These are phyloP conservation scores for Physcomitrellopsis africana DNA, from an alignment of 225 moss, liverwort and hornwort species.

Conservation along the genomic window DNA sequence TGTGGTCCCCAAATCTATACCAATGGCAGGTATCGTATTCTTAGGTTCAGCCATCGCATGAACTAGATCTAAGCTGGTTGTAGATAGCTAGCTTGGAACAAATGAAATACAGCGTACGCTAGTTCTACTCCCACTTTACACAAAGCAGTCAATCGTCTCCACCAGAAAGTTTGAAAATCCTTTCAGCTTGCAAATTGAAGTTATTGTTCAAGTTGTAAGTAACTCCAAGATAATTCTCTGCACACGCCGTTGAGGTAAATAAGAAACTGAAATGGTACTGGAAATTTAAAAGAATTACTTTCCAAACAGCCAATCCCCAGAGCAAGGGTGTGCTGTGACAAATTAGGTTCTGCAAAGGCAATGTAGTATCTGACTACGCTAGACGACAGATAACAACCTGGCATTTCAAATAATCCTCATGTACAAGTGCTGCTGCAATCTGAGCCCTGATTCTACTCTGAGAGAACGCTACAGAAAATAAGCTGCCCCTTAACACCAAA, in stretches of 20 bases:
- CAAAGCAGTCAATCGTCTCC: neutral
- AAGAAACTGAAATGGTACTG: too few relatives aligned
- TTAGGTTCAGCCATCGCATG: slow-evolving; percentile 35
- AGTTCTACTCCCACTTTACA: slow-evolving; percentile 1
- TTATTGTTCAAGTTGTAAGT: neutral
- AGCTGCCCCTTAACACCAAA: too few relatives aligned
- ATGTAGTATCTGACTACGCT: neutral
- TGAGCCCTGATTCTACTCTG: neutral
- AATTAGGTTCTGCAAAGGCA: neutral
- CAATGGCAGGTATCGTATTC: slow-evolving; percentile 39
- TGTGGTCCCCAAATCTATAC: slow-evolving; percentile 55
- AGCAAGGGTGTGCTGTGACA: neutral
- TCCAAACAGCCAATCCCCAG: neutral
- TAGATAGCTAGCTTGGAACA: neutral
- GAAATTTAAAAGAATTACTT: neutral
- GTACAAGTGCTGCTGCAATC: too few relatives aligned
- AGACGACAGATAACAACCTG: neutral
- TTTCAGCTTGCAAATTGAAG: neutral
- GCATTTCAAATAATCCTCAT: too few relatives aligned
- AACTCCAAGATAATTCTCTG: too few relatives aligned
- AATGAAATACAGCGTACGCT: neutral
- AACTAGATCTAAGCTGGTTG: slow-evolving; percentile 5
- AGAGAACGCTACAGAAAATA: too few relatives aligned
- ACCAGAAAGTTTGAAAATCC: neutral
- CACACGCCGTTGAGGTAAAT: neutral